Percentiles rank a stretch among this genome's conserved stretches.
Conservation (phyloP, 1,284 basidiomycete genomes). For the Melampsora larici-populina region DNA sequence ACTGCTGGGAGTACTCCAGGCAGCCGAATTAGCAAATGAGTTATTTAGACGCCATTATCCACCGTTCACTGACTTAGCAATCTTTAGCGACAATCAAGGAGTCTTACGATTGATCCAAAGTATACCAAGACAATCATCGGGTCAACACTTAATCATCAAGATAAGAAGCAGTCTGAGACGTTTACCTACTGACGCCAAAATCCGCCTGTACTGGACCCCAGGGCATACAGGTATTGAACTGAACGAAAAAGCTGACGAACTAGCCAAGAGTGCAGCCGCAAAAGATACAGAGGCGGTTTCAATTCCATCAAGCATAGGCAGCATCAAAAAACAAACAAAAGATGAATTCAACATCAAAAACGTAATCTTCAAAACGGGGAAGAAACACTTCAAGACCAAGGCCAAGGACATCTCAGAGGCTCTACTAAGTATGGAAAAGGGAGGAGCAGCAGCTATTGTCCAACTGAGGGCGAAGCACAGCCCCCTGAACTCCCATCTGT, state of each 20-base stretch:
- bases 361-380: too few relatives aligned
- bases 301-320: too few relatives aligned
- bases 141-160: neutral
- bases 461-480: too few relatives aligned
- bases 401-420: too few relatives aligned
- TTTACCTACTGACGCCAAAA: neutral
- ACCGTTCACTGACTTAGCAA: constrained; percentile 3
- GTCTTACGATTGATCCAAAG: neutral
- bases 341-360: too few relatives aligned
- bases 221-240: constrained; percentile 12
- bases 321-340: too few relatives aligned
- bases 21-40: neutral
- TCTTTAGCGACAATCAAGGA: too few relatives aligned
- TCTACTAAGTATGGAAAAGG: too few relatives aligned
- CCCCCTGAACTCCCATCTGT: constrained; percentile 3
- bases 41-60: too few relatives aligned
- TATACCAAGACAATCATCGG: neutral
- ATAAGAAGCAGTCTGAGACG: neutral
- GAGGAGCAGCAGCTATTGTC: neutral
- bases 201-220: constrained; percentile 10
- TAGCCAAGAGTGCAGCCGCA: neutral
- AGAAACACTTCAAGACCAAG: too few relatives aligned
- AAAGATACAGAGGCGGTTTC: too few relatives aligned
- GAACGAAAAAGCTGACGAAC: too few relatives aligned
- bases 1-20: neutral